Evolutionary conservation across 345 rosid species (phyloP).

Genomic region (Viola odorata): DNA sequence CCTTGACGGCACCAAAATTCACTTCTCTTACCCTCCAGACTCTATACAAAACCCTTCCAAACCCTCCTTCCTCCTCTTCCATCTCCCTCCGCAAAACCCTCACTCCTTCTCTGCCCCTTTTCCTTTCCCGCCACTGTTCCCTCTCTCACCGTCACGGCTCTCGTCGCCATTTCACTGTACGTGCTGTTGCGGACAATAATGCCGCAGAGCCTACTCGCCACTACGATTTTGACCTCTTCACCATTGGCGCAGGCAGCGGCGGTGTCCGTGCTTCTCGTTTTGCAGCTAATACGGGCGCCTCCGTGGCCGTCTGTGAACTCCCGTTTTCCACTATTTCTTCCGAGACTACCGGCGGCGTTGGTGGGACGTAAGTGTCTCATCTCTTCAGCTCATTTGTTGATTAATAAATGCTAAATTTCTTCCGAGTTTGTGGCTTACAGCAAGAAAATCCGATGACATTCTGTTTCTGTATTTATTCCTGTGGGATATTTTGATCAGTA

Average conservation of each 20-base stretch:
- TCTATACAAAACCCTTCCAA: constrained; percentile 2
- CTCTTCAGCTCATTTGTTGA: neutral
- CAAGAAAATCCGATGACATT: neutral
- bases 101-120: constrained; percentile 6
- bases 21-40: constrained; percentile 39
- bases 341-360: constrained; percentile 86
- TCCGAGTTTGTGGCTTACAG: neutral
- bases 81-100: constrained; percentile 36
- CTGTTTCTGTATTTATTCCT: neutral
- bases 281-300: constrained; percentile 76
- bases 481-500: neutral
- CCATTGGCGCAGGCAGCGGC: constrained; percentile 94
- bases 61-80: constrained; percentile 23
- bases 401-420: neutral
- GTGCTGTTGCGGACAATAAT: constrained; percentile 53
- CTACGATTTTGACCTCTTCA: constrained; percentile 91
- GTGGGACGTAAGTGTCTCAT: constrained; percentile 72
- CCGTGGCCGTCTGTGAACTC: constrained; percentile 93
- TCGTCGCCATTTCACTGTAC: constrained; percentile 36
- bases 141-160: constrained; percentile 9
- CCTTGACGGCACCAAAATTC: constrained; percentile 56
- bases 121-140: constrained; percentile 19
- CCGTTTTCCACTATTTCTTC: constrained; percentile 89
- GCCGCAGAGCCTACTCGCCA: constrained; percentile 52
- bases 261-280: constrained; percentile 96